A percentile compares a stretch with the other conserved stretches of the same genome.
Evolutionary conservation across 2,329 filamentous ascomycete species (phyloP).

Genomic region (Plectosphaerella sp.): DNA sequence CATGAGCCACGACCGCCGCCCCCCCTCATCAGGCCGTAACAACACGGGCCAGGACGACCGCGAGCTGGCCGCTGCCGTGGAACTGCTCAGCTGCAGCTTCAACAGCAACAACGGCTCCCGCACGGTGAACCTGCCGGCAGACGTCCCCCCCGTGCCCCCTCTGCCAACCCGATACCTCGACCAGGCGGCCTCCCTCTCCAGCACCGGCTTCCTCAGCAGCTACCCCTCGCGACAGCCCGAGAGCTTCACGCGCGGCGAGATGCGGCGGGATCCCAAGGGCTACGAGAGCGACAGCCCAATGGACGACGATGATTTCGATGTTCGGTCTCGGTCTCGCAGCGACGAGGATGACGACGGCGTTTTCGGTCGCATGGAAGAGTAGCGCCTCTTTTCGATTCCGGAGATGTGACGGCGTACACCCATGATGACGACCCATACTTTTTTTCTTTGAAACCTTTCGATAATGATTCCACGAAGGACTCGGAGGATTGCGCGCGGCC

Average conservation of each 20-base stretch:
- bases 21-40: constrained; percentile 74
- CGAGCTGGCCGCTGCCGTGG: constrained; percentile 84
- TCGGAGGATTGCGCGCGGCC: background rate
- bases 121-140: constrained; percentile 57
- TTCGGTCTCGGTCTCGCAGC: constrained; percentile 57
- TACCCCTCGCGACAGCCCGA: constrained; percentile 57
- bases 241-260: constrained; percentile 59
- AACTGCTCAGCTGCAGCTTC: constrained; percentile 87
- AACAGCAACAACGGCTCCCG: constrained; percentile 64
- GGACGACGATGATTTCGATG: constrained; percentile 64
- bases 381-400: constrained; percentile 19
- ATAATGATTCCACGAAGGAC: background rate
- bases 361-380: constrained; percentile 96
- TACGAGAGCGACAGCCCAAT: constrained; percentile 59
- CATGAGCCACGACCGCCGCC: constrained; percentile 67
- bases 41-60: constrained; percentile 76
- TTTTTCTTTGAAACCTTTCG: constrained; percentile 8
- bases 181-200: constrained; percentile 51
- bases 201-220: constrained; percentile 59
- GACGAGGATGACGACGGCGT: constrained; percentile 94
- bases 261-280: constrained; percentile 59
- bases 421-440: background rate
- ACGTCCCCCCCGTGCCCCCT: constrained; percentile 83
- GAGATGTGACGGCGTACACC: background rate
- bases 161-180: constrained; percentile 77